phyloP scores from a whole-genome alignment of 768 basidiomycete species.

The Asterophora lycoperdoides region DNA sequence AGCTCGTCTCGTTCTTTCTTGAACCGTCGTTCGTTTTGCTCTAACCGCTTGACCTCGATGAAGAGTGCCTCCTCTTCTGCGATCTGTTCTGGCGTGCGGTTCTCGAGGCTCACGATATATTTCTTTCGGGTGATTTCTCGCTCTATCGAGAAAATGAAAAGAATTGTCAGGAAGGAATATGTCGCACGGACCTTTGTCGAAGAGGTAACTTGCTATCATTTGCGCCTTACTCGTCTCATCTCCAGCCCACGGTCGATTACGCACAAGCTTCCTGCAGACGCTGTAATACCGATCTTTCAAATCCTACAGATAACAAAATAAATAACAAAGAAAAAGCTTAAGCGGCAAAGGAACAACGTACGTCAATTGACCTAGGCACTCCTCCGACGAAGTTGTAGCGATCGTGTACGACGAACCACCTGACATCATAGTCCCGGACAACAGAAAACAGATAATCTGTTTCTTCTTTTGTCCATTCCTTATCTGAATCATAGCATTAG shows the following conservation, averaged over 20 bases:
- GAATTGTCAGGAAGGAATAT: background rate
- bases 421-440: conserved; percentile 75
- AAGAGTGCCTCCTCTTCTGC: conserved; percentile 95
- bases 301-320: conserved; percentile 48
- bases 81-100: conserved; percentile 83
- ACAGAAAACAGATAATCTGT: conserved; percentile 88
- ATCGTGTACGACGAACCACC: conserved; percentile 89
- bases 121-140: conserved; percentile 86
- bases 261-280: conserved; percentile 82
- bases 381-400: conserved; percentile 76
- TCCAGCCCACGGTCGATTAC: conserved; percentile 79
- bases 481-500: conserved; percentile 41
- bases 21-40: conserved; percentile 87
- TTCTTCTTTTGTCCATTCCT: conserved; percentile 88
- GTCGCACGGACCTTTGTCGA: conserved; percentile 72
- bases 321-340: background rate
- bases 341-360: conserved; percentile 27
- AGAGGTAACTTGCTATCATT: conserved; percentile 68
- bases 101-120: conserved; percentile 83
- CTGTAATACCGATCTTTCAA: conserved; percentile 93
- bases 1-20: conserved; percentile 87
- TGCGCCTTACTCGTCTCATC: conserved; percentile 70
- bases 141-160: conserved; percentile 38
- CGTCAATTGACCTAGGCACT: conserved; percentile 63
- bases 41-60: conserved; percentile 89